Conservation (phyloP, 2,329 filamentous ascomycete species). For the Colletotrichum spinosum region DNA sequence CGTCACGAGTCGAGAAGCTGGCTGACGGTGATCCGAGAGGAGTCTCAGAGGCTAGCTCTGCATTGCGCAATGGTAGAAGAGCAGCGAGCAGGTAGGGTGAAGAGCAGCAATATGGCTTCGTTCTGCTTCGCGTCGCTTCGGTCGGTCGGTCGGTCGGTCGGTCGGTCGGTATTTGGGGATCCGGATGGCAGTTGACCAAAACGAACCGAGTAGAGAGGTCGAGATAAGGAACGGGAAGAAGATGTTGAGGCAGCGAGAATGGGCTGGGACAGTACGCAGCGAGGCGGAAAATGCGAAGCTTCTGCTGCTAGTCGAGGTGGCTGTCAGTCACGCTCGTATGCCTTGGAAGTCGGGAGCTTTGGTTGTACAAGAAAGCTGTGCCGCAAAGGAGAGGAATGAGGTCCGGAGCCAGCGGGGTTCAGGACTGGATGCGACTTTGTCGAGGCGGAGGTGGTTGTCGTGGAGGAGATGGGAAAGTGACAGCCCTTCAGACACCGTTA, state of each 20-base stretch:
- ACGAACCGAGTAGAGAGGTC: slow-evolving; percentile 13
- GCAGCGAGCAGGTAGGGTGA: slow-evolving; percentile 7
- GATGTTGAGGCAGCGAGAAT: background rate
- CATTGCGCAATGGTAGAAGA: slow-evolving; percentile 28
- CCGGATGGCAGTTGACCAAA: background rate
- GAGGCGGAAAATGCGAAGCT: background rate
- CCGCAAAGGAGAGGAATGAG: slow-evolving; percentile 14
- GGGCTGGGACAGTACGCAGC: background rate
- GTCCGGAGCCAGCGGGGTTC: slow-evolving; percentile 32
- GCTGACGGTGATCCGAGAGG: slow-evolving; percentile 18
- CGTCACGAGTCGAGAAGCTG: slow-evolving; percentile 18
- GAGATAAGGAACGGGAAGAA: slow-evolving; percentile 5
- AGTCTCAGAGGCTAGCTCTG: slow-evolving; percentile 18
- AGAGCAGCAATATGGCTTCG: slow-evolving; percentile 7
- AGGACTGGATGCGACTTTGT: slow-evolving; percentile 23
- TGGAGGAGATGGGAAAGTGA: background rate
- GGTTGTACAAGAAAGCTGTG: background rate
- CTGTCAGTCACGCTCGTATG: background rate
- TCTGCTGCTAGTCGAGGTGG: background rate
- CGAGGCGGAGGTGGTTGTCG: background rate
- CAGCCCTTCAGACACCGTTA: no score
- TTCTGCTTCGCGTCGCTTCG: slow-evolving; percentile 15
- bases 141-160: slow-evolving; percentile 16
- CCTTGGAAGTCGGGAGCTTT: no score
- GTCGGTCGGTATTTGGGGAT: background rate